Evolutionary conservation across 1,284 basidiomycete genomes (phyloP).

Genomic region (Pyrrhoderma noxium): DNA sequence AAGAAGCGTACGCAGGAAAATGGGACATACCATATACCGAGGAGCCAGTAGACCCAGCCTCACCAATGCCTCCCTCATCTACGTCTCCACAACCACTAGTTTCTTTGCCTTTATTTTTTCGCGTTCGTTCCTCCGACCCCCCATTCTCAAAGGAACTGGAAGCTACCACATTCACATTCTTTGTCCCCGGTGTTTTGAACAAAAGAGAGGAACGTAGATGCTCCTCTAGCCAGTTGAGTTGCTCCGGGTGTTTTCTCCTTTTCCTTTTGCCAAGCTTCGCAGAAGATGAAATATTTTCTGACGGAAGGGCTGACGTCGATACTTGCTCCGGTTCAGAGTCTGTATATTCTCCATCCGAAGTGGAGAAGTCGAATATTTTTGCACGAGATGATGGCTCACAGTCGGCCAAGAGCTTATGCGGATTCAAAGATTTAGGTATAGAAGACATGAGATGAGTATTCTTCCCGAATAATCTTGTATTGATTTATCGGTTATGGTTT

Average conservation of each 20-base stretch:
- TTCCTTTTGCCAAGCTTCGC: neutral
- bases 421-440: slow-evolving; percentile 3
- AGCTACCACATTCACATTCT: no score
- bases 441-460: neutral
- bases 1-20: neutral
- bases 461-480: no score
- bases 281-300: no score
- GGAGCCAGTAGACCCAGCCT: neutral
- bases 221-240: slow-evolving; percentile 1
- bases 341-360: neutral
- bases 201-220: neutral
- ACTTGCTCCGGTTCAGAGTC: no score
- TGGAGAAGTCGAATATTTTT: neutral
- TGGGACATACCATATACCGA: neutral
- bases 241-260: neutral
- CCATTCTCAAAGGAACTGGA: no score
- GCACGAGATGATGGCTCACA: neutral
- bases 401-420: neutral
- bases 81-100: no score
- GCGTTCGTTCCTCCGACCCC: no score
- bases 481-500: no score
- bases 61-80: no score
- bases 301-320: no score
- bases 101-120: no score
- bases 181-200: neutral